Evolutionary conservation across 176 grass and related monocot species (phyloP).

Genomic region (Phyllostachys edulis): DNA sequence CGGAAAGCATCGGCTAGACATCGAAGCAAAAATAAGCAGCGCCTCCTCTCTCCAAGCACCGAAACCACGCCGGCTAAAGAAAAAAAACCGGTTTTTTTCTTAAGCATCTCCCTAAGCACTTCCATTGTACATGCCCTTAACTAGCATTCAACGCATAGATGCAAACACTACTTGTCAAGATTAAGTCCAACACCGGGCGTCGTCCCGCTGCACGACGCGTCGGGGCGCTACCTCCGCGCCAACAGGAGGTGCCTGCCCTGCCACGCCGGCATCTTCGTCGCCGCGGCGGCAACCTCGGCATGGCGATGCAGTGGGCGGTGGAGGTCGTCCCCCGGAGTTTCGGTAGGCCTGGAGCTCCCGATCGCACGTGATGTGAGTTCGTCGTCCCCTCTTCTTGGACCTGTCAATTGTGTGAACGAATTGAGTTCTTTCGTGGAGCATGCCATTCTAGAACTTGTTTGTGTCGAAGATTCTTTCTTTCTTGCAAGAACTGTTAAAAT

Average conservation of each 20-base stretch:
- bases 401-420: background rate
- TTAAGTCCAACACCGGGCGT: no score
- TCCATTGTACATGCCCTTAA: no score
- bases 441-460: background rate
- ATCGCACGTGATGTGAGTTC: background rate
- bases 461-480: background rate
- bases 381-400: background rate
- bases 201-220: background rate
- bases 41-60: no score
- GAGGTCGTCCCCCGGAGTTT: background rate
- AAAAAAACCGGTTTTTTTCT: no score
- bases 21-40: no score
- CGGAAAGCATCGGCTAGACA: no score
- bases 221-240: slow-evolving; percentile 6
- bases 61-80: no score
- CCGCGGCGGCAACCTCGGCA: background rate
- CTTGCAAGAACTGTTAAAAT: no score
- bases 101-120: no score
- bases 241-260: background rate
- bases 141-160: no score
- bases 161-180: no score
- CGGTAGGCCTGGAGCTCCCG: background rate
- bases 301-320: background rate
- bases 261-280: background rate
- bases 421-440: background rate